phyloP scores from a whole-genome alignment of 2,329 filamentous ascomycete species.

The Cryphonectria naterciae region DNA sequence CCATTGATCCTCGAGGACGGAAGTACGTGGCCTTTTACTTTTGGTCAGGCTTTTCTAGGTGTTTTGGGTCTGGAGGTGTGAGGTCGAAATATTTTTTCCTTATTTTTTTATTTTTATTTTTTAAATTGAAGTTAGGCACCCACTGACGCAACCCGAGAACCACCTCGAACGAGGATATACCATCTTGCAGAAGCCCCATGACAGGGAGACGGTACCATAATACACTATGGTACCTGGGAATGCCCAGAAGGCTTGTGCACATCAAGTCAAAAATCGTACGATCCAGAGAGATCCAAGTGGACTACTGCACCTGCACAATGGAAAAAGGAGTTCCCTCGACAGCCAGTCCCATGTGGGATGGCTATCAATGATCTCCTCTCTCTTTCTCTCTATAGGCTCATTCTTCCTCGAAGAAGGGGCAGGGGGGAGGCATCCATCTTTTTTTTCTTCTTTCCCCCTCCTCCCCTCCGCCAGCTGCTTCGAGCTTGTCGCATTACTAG shows the following conservation, averaged over 20 bases:
- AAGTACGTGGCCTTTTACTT: background rate
- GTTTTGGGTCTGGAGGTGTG: background rate
- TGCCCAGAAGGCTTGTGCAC: constrained; percentile 1
- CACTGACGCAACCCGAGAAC: constrained; percentile 6
- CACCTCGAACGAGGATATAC: constrained; percentile 24
- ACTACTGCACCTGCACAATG: constrained; percentile 7
- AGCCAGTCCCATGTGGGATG: background rate
- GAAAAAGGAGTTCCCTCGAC: background rate
- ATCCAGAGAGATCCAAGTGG: background rate
- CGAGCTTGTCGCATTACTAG: constrained; percentile 24
- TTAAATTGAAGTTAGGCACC: constrained; percentile 23
- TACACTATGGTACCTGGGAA: constrained; percentile 3
- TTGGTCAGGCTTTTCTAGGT: background rate
- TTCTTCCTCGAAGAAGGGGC: background rate
- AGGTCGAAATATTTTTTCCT: background rate
- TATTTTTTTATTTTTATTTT: background rate
- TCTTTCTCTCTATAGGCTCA: background rate
- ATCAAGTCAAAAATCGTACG: background rate
- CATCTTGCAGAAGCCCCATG: constrained; percentile 13
- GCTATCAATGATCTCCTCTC: background rate
- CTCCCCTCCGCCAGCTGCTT: constrained; percentile 15
- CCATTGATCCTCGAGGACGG: background rate
- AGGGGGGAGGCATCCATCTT: background rate
- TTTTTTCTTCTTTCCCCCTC: background rate
- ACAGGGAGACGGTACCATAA: constrained; percentile 1